These are phyloP conservation scores for Boletales sp. DNA, from an alignment of 768 basidiomycete species.

Conservation along the genomic window DNA sequence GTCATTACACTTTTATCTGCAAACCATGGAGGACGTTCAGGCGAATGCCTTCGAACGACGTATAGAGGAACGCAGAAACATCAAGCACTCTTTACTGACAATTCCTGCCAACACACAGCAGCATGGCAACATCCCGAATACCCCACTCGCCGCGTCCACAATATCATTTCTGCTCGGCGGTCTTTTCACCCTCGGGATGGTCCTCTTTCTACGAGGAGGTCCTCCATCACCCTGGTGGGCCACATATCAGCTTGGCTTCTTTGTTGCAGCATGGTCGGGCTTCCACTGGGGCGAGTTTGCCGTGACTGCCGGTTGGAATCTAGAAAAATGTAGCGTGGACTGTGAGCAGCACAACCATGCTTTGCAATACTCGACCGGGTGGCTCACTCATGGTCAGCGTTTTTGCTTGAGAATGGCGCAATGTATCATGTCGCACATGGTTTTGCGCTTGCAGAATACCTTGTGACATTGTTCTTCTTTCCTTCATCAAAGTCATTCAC, in stretches of 20 bases:
- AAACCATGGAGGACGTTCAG: slow-evolving; percentile 31
- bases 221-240: slow-evolving; percentile 52
- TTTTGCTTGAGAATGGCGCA: slow-evolving; percentile 85
- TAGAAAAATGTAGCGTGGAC: slow-evolving; percentile 86
- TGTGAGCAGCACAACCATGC: slow-evolving; percentile 53
- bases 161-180: slow-evolving; percentile 87
- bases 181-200: slow-evolving; percentile 55
- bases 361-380: neutral
- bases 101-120: slow-evolving; percentile 39
- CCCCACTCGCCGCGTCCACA: slow-evolving; percentile 71
- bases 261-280: slow-evolving; percentile 73
- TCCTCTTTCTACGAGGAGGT: slow-evolving; percentile 48
- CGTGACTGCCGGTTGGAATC: slow-evolving; percentile 94
- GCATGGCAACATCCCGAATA: slow-evolving; percentile 77
- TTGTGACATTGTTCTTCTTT: slow-evolving; percentile 63
- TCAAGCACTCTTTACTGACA: slow-evolving; percentile 48
- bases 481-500: slow-evolving; percentile 59
- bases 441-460: slow-evolving; percentile 75
- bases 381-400: slow-evolving; percentile 52
- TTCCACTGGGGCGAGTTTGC: slow-evolving; percentile 97
- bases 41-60: slow-evolving; percentile 40
- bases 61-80: slow-evolving; percentile 38
- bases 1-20: neutral
- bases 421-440: slow-evolving; percentile 84
- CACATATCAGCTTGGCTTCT: slow-evolving; percentile 78